phyloP scores from a whole-genome alignment of 371 early-diverging fungal genomes.

The Rhizopus delemar region DNA sequence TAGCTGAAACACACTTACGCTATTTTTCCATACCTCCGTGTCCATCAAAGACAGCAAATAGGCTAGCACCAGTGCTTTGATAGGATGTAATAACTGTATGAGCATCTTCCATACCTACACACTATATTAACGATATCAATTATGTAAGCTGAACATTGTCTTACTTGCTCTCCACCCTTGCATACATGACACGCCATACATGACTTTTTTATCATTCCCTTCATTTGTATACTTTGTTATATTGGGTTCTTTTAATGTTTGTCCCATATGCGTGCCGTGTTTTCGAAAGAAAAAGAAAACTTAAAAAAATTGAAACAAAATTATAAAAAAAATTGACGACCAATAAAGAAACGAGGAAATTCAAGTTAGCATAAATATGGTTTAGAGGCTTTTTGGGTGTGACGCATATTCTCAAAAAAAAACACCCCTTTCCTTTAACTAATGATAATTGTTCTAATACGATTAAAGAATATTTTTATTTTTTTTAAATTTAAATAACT shows the following conservation, averaged over 20 bases:
- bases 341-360: background rate
- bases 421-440: too few species aligned
- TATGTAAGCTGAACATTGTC: background rate
- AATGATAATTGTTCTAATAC: background rate
- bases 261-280: constrained; percentile 70
- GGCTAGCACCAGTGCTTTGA: constrained; percentile 52
- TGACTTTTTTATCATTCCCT: constrained; percentile 75
- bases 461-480: too few species aligned
- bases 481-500: too few species aligned
- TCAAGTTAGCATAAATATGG: background rate
- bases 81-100: constrained; percentile 81
- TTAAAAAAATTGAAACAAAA: background rate
- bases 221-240: constrained; percentile 77
- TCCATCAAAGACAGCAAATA: constrained; percentile 95
- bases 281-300: background rate
- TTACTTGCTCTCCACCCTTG: constrained; percentile 97
- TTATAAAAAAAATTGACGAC: background rate
- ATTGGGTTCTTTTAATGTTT: constrained; percentile 91
- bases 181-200: constrained; percentile 89
- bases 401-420: too few species aligned
- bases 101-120: constrained; percentile 91
- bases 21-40: constrained; percentile 71
- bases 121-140: background rate
- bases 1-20: background rate
- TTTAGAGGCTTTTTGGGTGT: too few species aligned